These are phyloP conservation scores for Wickerhamiella azyma DNA, from an alignment of 805 yeast species.

Conservation along the genomic window DNA sequence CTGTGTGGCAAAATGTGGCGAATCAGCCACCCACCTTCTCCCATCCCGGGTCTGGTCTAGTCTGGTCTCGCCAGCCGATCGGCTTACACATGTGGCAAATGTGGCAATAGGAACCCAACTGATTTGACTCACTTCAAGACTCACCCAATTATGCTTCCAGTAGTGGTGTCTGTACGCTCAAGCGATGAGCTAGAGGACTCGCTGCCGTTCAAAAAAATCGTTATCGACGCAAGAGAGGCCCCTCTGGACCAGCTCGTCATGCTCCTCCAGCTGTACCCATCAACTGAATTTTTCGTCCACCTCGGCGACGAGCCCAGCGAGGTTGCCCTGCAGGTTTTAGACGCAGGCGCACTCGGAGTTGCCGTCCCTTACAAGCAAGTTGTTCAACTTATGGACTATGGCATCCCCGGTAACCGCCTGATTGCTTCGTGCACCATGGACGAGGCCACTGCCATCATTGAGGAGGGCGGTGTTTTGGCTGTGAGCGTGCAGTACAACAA, in stretches of 20 bases:
- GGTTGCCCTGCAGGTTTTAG: constrained; percentile 37
- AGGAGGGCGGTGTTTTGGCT: constrained; percentile 13
- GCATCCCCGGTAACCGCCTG: constrained; percentile 40
- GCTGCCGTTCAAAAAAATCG: constrained; percentile 2
- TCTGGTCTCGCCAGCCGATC: no score
- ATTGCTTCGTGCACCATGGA: constrained; percentile 20
- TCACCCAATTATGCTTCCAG: constrained; percentile 7
- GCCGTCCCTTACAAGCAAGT: constrained; percentile 28
- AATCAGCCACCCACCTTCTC: no score
- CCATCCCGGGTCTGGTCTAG: no score
- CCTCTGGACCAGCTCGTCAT: constrained; percentile 8
- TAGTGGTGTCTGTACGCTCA: constrained; percentile 1
- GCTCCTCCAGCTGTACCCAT: neutral
- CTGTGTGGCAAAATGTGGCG: neutral
- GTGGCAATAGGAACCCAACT: neutral
- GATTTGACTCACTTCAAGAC: neutral
- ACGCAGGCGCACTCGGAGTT: constrained; percentile 43
- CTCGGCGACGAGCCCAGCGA: constrained; percentile 29
- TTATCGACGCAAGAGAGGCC: constrained; percentile 5
- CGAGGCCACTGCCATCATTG: constrained; percentile 5
- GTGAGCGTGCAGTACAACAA: constrained; percentile 8
- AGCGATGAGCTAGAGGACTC: constrained; percentile 7
- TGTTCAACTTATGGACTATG: constrained; percentile 29
- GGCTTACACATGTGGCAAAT: no score
- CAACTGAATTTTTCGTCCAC: constrained; percentile 20